phyloP scores from a whole-genome alignment of 2,329 filamentous ascomycete species.

The Clarireedia monteithiana region DNA sequence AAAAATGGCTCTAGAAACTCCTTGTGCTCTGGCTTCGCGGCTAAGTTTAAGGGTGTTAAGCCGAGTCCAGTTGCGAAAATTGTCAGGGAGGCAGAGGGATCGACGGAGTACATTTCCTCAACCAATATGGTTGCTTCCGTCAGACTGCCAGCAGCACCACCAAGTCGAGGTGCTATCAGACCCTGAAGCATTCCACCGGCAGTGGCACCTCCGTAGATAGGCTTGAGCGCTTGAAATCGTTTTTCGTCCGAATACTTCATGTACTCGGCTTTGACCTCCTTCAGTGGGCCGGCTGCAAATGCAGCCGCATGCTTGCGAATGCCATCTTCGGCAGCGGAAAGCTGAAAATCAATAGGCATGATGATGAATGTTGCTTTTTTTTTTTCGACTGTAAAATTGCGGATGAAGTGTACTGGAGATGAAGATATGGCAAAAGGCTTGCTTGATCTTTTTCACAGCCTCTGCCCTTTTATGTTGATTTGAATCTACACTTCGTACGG shows the following conservation, averaged over 20 bases:
- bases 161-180: conserved; percentile 37
- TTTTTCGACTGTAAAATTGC: neutral
- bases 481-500: too few species aligned
- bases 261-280: conserved; percentile 23
- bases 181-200: conserved; percentile 39
- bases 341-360: conserved; percentile 27
- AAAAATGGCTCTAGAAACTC: conserved; percentile 42
- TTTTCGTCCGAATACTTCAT: conserved; percentile 19
- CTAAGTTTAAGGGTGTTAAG: conserved; percentile 41
- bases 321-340: conserved; percentile 24
- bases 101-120: conserved; percentile 45
- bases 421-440: neutral
- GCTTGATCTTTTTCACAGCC: neutral
- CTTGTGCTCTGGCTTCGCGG: conserved; percentile 33
- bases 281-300: conserved; percentile 25
- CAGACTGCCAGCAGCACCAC: conserved; percentile 37
- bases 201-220: conserved; percentile 39
- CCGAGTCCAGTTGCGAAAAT: conserved; percentile 45
- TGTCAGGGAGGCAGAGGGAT: conserved; percentile 41
- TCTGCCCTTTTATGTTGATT: too few species aligned
- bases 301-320: conserved; percentile 24
- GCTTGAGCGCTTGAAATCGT: conserved; percentile 40
- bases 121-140: conserved; percentile 42
- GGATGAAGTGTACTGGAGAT: neutral
- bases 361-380: neutral